Evolutionary conservation across 2,329 filamentous ascomycete genomes (phyloP).

Genomic region (Simplicillium aogashimaense): DNA sequence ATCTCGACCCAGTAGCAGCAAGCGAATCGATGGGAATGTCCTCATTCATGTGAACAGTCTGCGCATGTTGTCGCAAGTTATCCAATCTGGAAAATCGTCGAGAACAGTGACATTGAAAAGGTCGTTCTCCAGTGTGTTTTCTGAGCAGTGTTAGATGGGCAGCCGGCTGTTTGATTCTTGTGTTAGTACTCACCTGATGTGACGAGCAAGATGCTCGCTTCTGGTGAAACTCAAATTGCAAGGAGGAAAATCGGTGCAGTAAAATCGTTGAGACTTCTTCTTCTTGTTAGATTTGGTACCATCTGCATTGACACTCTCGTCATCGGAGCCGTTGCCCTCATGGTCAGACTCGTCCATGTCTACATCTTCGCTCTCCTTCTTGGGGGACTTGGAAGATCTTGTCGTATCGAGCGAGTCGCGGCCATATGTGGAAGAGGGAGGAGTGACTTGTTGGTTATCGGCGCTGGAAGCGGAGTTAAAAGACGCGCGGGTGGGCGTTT

Average conservation of each 20-base stretch:
- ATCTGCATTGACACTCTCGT: slow-evolving; percentile 53
- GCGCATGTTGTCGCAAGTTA: slow-evolving; percentile 91
- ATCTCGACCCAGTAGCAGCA: slow-evolving; percentile 83
- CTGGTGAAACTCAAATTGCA: slow-evolving; percentile 92
- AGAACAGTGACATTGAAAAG: slow-evolving; percentile 92
- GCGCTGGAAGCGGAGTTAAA: too few relatives aligned
- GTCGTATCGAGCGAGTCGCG: slow-evolving; percentile 37
- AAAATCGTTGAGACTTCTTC: slow-evolving; percentile 94
- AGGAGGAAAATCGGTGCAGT: slow-evolving; percentile 88
- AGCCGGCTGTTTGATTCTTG: not conserved
- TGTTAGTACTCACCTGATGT: slow-evolving; percentile 60
- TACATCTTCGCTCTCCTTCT: slow-evolving; percentile 53
- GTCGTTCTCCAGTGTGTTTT: slow-evolving; percentile 95
- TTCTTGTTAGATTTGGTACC: slow-evolving; percentile 72
- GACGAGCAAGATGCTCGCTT: slow-evolving; percentile 88
- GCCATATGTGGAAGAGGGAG: too few relatives aligned
- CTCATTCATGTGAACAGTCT: slow-evolving; percentile 95
- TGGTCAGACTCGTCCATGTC: slow-evolving; percentile 70
- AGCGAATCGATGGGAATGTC: slow-evolving; percentile 91
- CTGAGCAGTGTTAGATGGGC: slow-evolving; percentile 29
- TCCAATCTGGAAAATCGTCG: slow-evolving; percentile 88
- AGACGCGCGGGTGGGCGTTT: too few relatives aligned
- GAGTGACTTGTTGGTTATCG: too few relatives aligned
- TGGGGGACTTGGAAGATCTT: slow-evolving; percentile 43
- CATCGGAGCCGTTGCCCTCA: slow-evolving; percentile 54